Conservation (phyloP, 164 flowering plant genomes). For the Taxillus chinensis region DNA sequence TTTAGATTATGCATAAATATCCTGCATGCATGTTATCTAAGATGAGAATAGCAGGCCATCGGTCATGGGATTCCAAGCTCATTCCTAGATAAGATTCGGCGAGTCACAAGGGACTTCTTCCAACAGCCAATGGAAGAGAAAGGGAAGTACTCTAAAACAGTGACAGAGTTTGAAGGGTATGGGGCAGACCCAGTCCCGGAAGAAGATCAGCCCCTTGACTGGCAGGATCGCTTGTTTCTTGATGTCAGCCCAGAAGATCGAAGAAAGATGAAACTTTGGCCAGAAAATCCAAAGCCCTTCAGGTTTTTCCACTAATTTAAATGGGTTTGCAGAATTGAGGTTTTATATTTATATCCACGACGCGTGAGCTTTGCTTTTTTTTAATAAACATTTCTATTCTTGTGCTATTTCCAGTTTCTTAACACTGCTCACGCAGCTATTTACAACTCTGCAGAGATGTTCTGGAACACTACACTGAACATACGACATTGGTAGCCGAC, state of each 20-base stretch:
- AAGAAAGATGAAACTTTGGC: constrained; percentile 26
- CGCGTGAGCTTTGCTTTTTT: no score
- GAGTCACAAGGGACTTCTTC: constrained; percentile 23
- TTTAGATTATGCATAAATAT: background rate
- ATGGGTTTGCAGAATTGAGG: no score
- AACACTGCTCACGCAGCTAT: background rate
- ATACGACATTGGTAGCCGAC: constrained; percentile 17
- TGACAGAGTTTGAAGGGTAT: constrained; percentile 27
- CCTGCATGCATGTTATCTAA: background rate
- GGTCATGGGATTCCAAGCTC: constrained; percentile 24
- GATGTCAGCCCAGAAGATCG: constrained; percentile 20
- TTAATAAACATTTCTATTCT: no score
- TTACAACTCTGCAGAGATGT: constrained; percentile 11
- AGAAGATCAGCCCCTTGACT: constrained; percentile 26
- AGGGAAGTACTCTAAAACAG: constrained; percentile 15
- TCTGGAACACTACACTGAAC: constrained; percentile 19
- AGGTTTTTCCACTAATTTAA: constrained; percentile 10
- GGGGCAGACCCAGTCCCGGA: constrained; percentile 27
- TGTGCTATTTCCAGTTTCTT: no score
- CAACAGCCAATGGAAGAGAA: constrained; percentile 30
- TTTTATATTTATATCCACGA: no score
- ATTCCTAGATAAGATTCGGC: constrained; percentile 16
- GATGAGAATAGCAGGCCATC: constrained; percentile 14
- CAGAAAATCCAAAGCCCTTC: constrained; percentile 22
- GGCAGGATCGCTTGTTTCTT: constrained; percentile 30